Base-by-base conservation (phyloP, 2,329 filamentous ascomycete genomes). In the Neonectria magnoliae region DNA sequence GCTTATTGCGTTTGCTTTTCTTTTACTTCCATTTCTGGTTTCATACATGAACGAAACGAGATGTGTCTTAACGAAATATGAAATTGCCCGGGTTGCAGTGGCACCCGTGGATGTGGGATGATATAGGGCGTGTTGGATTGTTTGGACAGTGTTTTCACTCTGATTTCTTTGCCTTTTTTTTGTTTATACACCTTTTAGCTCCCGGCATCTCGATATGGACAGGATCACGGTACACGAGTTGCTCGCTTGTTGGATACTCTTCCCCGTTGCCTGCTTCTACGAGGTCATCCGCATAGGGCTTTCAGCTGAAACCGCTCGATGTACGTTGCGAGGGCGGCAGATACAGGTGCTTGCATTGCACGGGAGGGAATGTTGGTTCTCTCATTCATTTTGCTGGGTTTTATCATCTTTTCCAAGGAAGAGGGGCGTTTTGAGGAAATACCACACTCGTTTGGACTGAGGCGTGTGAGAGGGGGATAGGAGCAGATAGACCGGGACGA, bases 11-110 rank as follows among this genome's bases (percentile, higher is more conserved):
- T 67, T 61, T 66, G 63, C 55, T 70, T 67, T 62, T 66, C 25
- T 69, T 29, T 10, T 13, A 68, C 64, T 62, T 61, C 51, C 68
- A 54, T 72, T 67, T 65, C 67, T 71, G 69, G 69, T 75, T 74
- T 69, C 66, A 66, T 62, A 66, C 58, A 71, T 60, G 70, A 50
- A 76, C 68, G 74, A 76, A 74, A 76, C 68, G 71, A 75, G 68
- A 77, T 68, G 69, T 75, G 73, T 75, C 69, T 76, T 78, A 74
- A 76, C 68, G 76, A 77, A 75, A 72, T 71, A 74, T 66, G 74
- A 71, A 51, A 75, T 72, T 72, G 63, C 51, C 60, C 59, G 66
- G 71, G 68, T 57, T 66, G 72, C 66, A 69, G 29, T 58, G 68
- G 64, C 67, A 66, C 67, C 66, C 65, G 68, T 50, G 62, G 70